A percentile compares a stretch with the other conserved stretches of the same genome.
Evolutionary conservation across 2,329 filamentous ascomycete genomes (phyloP).

Genomic region (Cladophialophora psammophila): DNA sequence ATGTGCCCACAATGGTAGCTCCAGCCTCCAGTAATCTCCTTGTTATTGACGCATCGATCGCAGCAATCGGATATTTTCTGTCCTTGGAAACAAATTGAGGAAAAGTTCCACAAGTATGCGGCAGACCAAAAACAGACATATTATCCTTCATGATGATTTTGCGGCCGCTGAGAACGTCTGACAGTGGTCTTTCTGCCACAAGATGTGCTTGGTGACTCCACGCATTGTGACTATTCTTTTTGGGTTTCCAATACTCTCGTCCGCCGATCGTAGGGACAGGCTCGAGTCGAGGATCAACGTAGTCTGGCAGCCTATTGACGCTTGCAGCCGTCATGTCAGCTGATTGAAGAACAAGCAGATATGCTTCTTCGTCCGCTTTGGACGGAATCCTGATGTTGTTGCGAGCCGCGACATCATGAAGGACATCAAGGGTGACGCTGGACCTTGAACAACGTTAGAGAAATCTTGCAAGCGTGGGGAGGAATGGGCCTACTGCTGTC

Average conservation of each 20-base stretch:
- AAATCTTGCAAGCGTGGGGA: neutral
- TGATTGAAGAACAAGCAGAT: conserved; percentile 43
- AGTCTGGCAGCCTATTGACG: conserved; percentile 47
- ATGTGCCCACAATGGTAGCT: conserved; percentile 46
- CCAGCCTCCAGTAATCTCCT: conserved; percentile 47
- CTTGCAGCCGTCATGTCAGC: conserved; percentile 40
- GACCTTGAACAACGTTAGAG: conserved; percentile 29
- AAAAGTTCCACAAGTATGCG: conserved; percentile 48
- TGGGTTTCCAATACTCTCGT: conserved; percentile 38
- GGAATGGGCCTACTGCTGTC: conserved; percentile 23
- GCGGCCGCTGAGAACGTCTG: conserved; percentile 42
- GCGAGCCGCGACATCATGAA: conserved; percentile 36
- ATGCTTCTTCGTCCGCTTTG: conserved; percentile 38
- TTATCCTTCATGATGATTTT: conserved; percentile 50
- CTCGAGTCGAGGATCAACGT: conserved; percentile 46
- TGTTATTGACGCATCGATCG: conserved; percentile 49
- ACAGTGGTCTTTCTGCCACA: conserved; percentile 40
- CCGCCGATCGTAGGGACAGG: conserved; percentile 40
- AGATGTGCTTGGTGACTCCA: conserved; percentile 51
- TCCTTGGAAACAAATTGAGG: conserved; percentile 43
- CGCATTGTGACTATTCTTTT: conserved; percentile 53
- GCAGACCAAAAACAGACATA: conserved; percentile 47
- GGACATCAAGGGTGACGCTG: conserved; percentile 36
- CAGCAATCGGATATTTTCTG: conserved; percentile 43
- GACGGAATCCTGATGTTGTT: conserved; percentile 36